A percentile compares a stretch with the other conserved stretches of the same genome.
These are phyloP conservation scores for Drosera spatulata DNA, from an alignment of 179 eudicot species.

Conservation along the genomic window DNA sequence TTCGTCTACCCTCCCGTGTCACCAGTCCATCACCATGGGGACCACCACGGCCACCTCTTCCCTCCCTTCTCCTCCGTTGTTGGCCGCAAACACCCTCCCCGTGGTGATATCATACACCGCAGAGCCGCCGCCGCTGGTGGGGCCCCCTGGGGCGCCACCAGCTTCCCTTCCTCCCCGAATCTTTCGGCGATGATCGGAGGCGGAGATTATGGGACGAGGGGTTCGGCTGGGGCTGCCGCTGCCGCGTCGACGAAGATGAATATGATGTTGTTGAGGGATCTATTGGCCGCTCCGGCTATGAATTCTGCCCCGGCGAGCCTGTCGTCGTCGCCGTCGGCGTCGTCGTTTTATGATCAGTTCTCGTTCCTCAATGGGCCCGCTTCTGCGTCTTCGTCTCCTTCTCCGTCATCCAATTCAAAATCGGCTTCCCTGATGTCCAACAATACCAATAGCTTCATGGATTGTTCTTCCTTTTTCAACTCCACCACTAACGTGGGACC, in stretches of 20 bases:
- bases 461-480: not conserved
- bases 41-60: not conserved
- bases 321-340: not conserved
- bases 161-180: not conserved
- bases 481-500: not conserved
- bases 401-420: not conserved
- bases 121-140: too few species aligned
- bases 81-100: not conserved
- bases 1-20: conserved; percentile 43
- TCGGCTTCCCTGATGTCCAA: not conserved
- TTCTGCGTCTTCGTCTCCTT: not conserved
- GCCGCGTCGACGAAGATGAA: conserved; percentile 1
- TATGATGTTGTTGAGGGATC: conserved; percentile 4
- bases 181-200: not conserved
- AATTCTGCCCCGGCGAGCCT: not conserved
- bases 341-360: not conserved
- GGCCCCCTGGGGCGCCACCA: too few species aligned
- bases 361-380: not conserved
- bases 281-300: not conserved
- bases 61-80: not conserved
- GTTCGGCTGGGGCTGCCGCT: not conserved
- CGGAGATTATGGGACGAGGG: too few species aligned
- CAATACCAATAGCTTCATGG: not conserved
- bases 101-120: too few species aligned
- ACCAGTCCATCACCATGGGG: not conserved